Base-by-base conservation (phyloP, 2,329 filamentous ascomycete species). In the Cercospora nicotianae region DNA sequence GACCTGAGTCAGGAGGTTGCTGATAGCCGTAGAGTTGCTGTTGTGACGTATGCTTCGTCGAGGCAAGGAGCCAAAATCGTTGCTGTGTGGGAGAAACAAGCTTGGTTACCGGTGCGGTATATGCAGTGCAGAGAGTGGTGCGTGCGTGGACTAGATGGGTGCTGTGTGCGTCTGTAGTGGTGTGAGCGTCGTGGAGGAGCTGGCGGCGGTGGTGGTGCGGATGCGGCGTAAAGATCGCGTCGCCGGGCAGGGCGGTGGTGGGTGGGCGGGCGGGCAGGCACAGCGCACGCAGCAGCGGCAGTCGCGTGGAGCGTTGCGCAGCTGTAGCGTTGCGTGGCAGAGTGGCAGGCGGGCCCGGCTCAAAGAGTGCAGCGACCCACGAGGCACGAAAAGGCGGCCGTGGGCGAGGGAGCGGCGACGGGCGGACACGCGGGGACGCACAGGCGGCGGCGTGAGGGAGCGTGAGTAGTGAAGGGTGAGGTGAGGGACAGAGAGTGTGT, bases 41-140 rank as follows among this genome's bases (percentile, higher is more conserved):
- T 63, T 66, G 73, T 73, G 72, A 75, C 72, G 73, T 75, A 73
- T 72, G 69, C 71, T 73, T 55, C 60, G 55, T 60, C 59, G 48
- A 63, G 45, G 65, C 39, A 57, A 57, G 53, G 31, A 59, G 66
- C n/a, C 63, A 42, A 61, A 68, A 65, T 68, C 45, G 66, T 62
- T 68, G 66, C 66, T 63, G 31, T 63, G 66, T 62, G 63, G 51
- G 66, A 55, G 60, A 59, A 65, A 36, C 63, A 63, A 63, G 63
- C 63, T 65, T 57, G 48, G 63, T 42, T 60, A 60, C 61, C 39
- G 60, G 62, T 68, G 66, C 60, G n/a, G 57, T 33, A 62, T 63
- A 64, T 59, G 60, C 48, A 60, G 66, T 67, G 63, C 63, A 63
- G 64, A 67, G 64, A 51, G 39, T 60, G 64, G 63, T 67, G 64